Conservation (phyloP, 2,329 filamentous ascomycete species). For the Fusarium papillatum region DNA sequence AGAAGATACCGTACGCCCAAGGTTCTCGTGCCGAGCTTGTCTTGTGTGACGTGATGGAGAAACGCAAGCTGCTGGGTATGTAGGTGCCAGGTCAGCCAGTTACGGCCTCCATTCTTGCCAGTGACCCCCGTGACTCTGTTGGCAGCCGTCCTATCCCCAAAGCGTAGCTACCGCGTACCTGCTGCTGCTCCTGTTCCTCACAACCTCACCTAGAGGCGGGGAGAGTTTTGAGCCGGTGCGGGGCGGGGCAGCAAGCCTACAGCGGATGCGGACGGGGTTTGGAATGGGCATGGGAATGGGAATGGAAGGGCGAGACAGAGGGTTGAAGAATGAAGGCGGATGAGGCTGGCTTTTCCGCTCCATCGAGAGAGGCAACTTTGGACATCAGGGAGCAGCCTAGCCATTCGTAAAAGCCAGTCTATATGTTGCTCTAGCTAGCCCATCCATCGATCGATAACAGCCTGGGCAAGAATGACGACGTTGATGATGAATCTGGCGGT, state of each 20-base stretch:
- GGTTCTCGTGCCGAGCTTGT: conserved; percentile 1
- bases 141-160: conserved; percentile 33
- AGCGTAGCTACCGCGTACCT: conserved; percentile 31
- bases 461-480: not conserved
- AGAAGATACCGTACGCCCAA: not conserved
- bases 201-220: conserved; percentile 27
- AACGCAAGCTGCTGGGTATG: not conserved
- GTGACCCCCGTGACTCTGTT: conserved; percentile 14
- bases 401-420: not conserved
- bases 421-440: not conserved
- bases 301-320: conserved; percentile 30
- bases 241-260: conserved; percentile 34
- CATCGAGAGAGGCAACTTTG: not conserved
- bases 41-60: conserved; percentile 4
- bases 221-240: conserved; percentile 32
- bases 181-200: not conserved
- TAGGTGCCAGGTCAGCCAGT: not conserved
- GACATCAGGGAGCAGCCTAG: not conserved
- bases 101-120: conserved; percentile 23
- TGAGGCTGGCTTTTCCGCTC: conserved; percentile 9
- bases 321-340: conserved; percentile 37
- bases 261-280: conserved; percentile 27
- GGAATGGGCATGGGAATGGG: conserved; percentile 38
- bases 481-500: conserved; percentile 4
- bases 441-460: not conserved